Conservation (phyloP, 73 alveolate genomes). For the Breviolum minutum region DNA sequence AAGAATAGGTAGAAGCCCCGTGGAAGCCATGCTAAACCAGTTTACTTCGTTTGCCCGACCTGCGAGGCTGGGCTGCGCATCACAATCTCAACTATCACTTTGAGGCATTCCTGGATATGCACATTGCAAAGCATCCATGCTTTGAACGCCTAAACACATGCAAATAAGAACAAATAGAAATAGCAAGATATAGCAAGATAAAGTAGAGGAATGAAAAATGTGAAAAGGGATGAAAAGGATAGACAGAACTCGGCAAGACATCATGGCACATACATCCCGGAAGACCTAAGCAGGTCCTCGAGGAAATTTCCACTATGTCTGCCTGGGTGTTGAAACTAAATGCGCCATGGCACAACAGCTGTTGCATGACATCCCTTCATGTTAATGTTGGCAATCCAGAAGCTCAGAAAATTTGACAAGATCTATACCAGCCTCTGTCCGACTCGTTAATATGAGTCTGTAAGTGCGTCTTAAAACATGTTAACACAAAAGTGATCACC, state of each 20-base stretch:
- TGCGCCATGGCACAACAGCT: not conserved
- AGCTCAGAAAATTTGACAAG: too few relatives aligned
- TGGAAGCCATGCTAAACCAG: too few relatives aligned
- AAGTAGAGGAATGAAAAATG: not conserved
- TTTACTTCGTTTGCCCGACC: not conserved
- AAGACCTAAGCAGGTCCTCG: constrained; percentile 14
- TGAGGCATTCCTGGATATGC: constrained; percentile 57
- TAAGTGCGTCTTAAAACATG: not conserved
- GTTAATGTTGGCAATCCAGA: not conserved
- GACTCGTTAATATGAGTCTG: not conserved
- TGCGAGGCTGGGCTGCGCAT: constrained; percentile 86
- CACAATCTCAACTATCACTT: constrained; percentile 70
- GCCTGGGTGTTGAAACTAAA: not conserved
- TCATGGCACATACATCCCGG: not conserved
- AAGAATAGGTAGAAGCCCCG: too few relatives aligned
- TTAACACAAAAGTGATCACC: not conserved
- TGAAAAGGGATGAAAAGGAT: not conserved
- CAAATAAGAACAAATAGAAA: too few relatives aligned
- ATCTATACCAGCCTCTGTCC: too few relatives aligned
- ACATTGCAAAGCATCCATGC: not conserved
- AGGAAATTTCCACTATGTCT: constrained; percentile 62
- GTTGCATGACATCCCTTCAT: not conserved
- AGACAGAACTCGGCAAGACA: not conserved
- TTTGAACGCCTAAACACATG: not conserved
- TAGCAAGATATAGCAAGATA: too few relatives aligned